Percentiles rank a stretch among this genome's conserved stretches.
phyloP scores from a whole-genome alignment of 1,284 basidiomycete species.

The Ustilago trichophora region DNA sequence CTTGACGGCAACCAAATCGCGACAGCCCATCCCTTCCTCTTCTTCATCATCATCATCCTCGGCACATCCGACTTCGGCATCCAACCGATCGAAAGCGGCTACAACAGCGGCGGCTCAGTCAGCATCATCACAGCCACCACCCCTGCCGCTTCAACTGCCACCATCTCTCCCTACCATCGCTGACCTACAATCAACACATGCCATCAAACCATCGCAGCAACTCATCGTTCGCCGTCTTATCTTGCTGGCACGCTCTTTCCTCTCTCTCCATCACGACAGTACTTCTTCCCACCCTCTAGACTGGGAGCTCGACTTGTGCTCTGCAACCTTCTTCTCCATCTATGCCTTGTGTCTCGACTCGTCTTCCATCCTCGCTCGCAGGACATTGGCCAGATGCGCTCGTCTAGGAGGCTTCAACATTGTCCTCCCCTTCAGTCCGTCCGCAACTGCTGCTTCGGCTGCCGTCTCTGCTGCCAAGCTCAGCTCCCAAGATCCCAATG shows the following conservation, averaged over 20 bases:
- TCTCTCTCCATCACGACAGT: conserved; percentile 10
- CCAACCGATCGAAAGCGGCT: conserved; percentile 6
- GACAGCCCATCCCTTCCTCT: conserved; percentile 24
- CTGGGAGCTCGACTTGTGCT: conserved; percentile 45
- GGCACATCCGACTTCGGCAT: conserved; percentile 18
- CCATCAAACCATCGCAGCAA: conserved; percentile 15
- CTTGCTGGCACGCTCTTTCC: conserved; percentile 34
- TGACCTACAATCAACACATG: conserved; percentile 12
- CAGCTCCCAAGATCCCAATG: conserved; percentile 36
- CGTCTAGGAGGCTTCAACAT: conserved; percentile 53
- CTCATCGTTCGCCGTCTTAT: conserved; percentile 31
- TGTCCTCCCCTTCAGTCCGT: conserved; percentile 56
- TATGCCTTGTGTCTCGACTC: conserved; percentile 52
- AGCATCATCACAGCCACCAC: background rate
- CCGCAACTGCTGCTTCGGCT: conserved; percentile 38
- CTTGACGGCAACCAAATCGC: conserved; percentile 23
- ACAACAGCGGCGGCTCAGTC: conserved; percentile 2
- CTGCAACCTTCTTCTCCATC: conserved; percentile 57
- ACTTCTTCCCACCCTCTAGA: conserved; percentile 10
- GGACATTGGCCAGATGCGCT: conserved; percentile 50
- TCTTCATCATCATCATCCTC: conserved; percentile 21
- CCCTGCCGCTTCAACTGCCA: conserved; percentile 19
- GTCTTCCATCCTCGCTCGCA: conserved; percentile 40
- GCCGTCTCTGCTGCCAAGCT: conserved; percentile 27
- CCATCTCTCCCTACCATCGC: conserved; percentile 31